These are phyloP conservation scores for Calycina herbarum DNA, from an alignment of 2,329 filamentous ascomycete genomes.

Conservation along the genomic window DNA sequence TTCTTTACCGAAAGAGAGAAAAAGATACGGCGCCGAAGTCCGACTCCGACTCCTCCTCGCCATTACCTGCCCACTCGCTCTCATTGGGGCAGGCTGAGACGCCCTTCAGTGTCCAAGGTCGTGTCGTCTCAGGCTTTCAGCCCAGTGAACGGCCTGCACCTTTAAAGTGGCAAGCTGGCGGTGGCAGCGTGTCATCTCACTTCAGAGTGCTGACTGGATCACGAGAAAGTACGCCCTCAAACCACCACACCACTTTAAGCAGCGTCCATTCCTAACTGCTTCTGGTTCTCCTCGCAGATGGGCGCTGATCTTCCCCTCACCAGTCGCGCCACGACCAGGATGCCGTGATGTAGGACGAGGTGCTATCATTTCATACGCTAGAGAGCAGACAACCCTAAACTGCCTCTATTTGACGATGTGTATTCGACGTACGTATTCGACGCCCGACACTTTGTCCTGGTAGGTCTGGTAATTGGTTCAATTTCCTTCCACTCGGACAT, in stretches of 20 bases:
- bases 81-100: not conserved
- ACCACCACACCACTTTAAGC: not conserved
- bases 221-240: not conserved
- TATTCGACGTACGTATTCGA: not conserved
- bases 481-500: not conserved
- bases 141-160: not conserved
- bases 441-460: not conserved
- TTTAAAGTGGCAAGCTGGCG: not conserved
- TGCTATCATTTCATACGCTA: too few relatives aligned
- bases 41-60: not conserved
- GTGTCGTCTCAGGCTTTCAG: not conserved
- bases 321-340: not conserved
- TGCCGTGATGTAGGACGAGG: not conserved
- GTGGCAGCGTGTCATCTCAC: not conserved
- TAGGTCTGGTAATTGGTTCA: not conserved
- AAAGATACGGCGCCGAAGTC: too few relatives aligned
- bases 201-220: not conserved
- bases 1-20: too few relatives aligned
- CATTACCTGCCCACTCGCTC: not conserved
- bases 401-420: too few relatives aligned
- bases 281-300: not conserved
- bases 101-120: not conserved
- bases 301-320: constrained; percentile 3
- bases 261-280: not conserved
- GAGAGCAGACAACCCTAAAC: too few relatives aligned